phyloP scores from a whole-genome alignment of 2,329 filamentous ascomycete species.

The Colletotrichum brevisporum region DNA sequence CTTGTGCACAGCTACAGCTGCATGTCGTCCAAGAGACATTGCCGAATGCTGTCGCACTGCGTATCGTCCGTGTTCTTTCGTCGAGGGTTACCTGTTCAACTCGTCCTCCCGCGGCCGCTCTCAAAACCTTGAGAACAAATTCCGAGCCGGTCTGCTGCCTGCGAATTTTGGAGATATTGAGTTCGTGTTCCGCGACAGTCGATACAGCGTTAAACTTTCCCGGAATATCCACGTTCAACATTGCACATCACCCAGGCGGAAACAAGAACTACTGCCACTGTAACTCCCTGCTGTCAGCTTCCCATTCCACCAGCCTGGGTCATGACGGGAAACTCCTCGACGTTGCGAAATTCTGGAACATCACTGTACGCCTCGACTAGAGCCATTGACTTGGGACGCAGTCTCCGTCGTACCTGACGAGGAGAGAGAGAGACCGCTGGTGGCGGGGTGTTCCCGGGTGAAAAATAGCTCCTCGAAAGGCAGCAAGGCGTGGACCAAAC shows the following conservation, averaged over 20 bases:
- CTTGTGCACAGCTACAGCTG: conserved; percentile 33
- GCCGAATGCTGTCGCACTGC: not conserved
- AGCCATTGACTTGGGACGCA: conserved; percentile 7
- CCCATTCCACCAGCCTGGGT: not conserved
- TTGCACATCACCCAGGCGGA: not conserved
- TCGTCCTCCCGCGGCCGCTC: conserved; percentile 12
- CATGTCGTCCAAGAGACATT: conserved; percentile 28
- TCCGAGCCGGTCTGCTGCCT: conserved; percentile 9
- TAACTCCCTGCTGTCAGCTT: not conserved
- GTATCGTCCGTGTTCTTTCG: conserved; percentile 15
- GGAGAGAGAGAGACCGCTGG: not conserved
- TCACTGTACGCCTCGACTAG: conserved; percentile 4
- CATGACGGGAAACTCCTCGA: not conserved
- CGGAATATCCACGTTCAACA: conserved; percentile 15
- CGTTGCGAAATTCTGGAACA: not conserved
- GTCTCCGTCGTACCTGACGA: not conserved
- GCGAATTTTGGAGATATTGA: conserved; percentile 6
- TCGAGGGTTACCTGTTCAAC: conserved; percentile 12
- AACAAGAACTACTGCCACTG: not conserved
- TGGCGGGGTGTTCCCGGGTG: conserved; percentile 12
- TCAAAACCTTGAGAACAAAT: conserved; percentile 6
- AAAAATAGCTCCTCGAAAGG: not conserved
- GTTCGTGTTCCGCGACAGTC: conserved; percentile 26
- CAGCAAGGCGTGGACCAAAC: conserved; percentile 17
- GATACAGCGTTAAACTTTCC: conserved; percentile 17